phyloP scores from a whole-genome alignment of 1,139 yeast species.

The Diutina sp. region DNA sequence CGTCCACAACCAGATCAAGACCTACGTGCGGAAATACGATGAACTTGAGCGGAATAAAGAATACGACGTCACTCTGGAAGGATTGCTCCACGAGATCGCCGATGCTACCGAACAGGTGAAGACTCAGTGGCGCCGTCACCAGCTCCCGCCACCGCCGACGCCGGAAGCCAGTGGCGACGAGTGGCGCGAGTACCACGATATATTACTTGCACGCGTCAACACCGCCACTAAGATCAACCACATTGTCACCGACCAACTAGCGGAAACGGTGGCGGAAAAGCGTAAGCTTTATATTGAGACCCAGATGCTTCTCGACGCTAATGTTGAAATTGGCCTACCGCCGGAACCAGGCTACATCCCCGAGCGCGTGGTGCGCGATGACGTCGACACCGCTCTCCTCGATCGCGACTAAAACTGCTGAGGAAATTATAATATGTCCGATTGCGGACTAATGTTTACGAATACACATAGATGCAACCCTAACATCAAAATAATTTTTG shows the following conservation, averaged over 20 bases:
- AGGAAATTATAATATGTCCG: too few relatives aligned
- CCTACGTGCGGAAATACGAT: background rate
- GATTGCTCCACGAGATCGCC: background rate
- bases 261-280: background rate
- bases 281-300: background rate
- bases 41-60: background rate
- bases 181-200: background rate
- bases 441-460: too few relatives aligned
- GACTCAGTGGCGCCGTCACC: background rate
- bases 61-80: background rate
- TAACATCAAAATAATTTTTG: too few relatives aligned
- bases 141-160: background rate
- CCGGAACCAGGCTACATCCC: background rate
- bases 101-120: background rate
- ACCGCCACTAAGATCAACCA: background rate
- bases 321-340: background rate
- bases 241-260: background rate
- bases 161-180: background rate
- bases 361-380: constrained; percentile 1
- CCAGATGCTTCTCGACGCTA: background rate
- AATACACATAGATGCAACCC: too few relatives aligned
- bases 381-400: background rate
- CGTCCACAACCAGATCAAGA: background rate
- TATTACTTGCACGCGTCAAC: background rate
- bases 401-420: background rate